phyloP scores from a whole-genome alignment of 108 stramenopile genomes.

The Nannochloropsis oceanica region DNA sequence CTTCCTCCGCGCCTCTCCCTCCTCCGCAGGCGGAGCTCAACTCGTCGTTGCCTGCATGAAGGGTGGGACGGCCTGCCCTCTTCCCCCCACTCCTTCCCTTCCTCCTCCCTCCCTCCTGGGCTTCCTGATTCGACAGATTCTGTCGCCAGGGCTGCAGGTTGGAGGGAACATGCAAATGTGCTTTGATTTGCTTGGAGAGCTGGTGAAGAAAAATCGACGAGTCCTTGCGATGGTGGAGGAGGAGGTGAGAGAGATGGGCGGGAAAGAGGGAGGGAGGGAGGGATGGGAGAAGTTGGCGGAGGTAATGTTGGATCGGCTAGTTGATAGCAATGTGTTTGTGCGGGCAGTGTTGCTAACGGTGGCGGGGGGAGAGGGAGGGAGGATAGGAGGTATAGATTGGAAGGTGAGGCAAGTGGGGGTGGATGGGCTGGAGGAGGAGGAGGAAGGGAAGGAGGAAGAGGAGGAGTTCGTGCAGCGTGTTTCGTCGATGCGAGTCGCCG shows the following conservation, averaged over 20 bases:
- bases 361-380: conserved; percentile 23
- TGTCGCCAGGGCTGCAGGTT: conserved; percentile 41
- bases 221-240: conserved; percentile 14
- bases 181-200: conserved; percentile 69
- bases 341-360: conserved; percentile 52
- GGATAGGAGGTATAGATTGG: background rate
- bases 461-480: background rate
- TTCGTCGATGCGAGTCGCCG: background rate
- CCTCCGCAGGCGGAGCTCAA: conserved; percentile 4
- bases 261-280: background rate
- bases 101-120: conserved; percentile 39
- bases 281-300: conserved; percentile 38
- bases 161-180: conserved; percentile 65
- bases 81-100: background rate
- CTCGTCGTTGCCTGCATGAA: background rate
- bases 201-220: conserved; percentile 53
- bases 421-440: background rate
- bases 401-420: background rate
- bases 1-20: conserved; percentile 62
- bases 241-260: background rate
- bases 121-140: conserved; percentile 48
- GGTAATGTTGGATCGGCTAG: conserved; percentile 46
- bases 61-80: background rate
- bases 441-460: background rate
- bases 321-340: conserved; percentile 80